A percentile compares a stretch with the other conserved stretches of the same genome.
These are phyloP conservation scores for Oxalis stricta DNA, from an alignment of 441 rosid genomes.

Conservation along the genomic window DNA sequence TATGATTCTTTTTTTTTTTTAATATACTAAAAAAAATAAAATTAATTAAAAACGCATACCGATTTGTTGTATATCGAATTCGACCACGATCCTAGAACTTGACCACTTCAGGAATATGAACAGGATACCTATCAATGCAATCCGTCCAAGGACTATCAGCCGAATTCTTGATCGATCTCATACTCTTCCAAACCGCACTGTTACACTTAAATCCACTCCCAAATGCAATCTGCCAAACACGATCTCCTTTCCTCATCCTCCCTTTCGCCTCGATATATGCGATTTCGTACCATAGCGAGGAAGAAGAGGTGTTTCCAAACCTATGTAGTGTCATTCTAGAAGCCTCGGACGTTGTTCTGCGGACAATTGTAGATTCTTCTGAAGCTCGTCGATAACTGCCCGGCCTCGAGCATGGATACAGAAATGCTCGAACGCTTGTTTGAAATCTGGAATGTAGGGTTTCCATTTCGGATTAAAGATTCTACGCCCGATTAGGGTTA, in stretches of 20 bases:
- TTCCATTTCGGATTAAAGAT: slow-evolving; percentile 83
- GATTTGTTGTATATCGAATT: no score
- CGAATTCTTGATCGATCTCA: slow-evolving; percentile 41
- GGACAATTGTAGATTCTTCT: slow-evolving; percentile 74
- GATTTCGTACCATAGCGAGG: slow-evolving; percentile 86
- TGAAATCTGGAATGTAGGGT: slow-evolving; percentile 91
- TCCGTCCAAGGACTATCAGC: slow-evolving; percentile 73
- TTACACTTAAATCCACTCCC: slow-evolving; percentile 95
- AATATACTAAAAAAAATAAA: no score
- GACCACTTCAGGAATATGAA: slow-evolving; percentile 81
- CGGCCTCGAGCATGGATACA: slow-evolving; percentile 96
- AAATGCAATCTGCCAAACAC: slow-evolving; percentile 90
- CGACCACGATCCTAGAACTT: slow-evolving; percentile 64
- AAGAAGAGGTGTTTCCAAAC: slow-evolving; percentile 92
- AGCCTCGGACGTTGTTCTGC: slow-evolving; percentile 81
- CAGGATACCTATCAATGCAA: slow-evolving; percentile 76
- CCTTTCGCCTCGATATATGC: slow-evolving; percentile 75
- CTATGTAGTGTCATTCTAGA: slow-evolving; percentile 87
- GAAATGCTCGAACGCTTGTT: slow-evolving; percentile 87
- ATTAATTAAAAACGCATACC: no score
- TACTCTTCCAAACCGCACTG: slow-evolving; percentile 92
- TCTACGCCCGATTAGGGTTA: slow-evolving; percentile 71
- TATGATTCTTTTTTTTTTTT: no score
- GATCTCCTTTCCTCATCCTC: slow-evolving; percentile 69
- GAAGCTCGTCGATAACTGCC: slow-evolving; percentile 87